Evolutionary conservation across 768 basidiomycete species (phyloP).

Genomic region (Crassisporium funariophilum): DNA sequence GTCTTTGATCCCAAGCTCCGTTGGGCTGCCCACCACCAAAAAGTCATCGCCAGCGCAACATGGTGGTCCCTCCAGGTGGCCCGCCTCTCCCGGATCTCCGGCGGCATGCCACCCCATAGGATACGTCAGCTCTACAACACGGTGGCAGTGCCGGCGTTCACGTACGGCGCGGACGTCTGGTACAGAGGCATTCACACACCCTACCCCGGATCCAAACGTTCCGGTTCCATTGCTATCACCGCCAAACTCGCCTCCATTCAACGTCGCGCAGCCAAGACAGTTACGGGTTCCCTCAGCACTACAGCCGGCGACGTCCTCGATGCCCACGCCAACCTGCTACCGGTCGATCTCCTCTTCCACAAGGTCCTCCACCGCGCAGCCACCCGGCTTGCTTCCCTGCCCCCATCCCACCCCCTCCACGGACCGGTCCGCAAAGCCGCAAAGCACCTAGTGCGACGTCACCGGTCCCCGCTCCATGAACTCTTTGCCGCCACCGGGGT

Average conservation of each 20-base stretch:
- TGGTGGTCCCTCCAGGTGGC: neutral
- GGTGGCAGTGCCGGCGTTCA: constrained; percentile 1
- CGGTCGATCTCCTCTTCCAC: constrained; percentile 19
- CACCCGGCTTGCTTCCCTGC: constrained; percentile 20
- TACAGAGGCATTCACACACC: neutral
- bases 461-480: constrained; percentile 5
- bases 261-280: constrained; percentile 9
- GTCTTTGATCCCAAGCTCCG: neutral
- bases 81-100: neutral
- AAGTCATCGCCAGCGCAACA: constrained; percentile 10
- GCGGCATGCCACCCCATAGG: neutral
- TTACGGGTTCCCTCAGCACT: constrained; percentile 18
- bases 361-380: constrained; percentile 15
- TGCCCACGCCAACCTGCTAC: constrained; percentile 20
- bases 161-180: constrained; percentile 10
- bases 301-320: constrained; percentile 21
- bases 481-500: neutral
- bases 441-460: constrained; percentile 4
- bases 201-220: neutral
- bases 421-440: constrained; percentile 1
- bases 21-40: constrained; percentile 6
- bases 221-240: no score
- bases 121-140: neutral
- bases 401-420: constrained; percentile 21
- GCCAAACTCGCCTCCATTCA: constrained; percentile 2